These are phyloP conservation scores for Mortierella sp. DNA, from an alignment of 371 early-diverging fungal species.

Conservation along the genomic window DNA sequence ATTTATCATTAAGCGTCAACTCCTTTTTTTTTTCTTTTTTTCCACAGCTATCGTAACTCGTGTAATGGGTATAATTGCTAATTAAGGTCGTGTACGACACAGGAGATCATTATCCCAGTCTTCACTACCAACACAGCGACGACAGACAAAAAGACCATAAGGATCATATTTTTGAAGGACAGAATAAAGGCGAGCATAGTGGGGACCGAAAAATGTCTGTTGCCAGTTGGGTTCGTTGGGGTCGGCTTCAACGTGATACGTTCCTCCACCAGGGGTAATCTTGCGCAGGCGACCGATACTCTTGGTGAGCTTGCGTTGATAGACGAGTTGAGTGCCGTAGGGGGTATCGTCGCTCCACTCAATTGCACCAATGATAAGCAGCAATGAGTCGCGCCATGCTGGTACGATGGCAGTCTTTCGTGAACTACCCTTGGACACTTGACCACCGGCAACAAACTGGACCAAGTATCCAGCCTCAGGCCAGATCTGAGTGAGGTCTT, in stretches of 20 bases:
- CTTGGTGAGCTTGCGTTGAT: constrained; percentile 21
- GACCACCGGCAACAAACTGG: too few species aligned
- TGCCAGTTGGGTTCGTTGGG: constrained; percentile 60
- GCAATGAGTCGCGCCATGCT: too few species aligned
- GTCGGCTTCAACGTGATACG: constrained; percentile 62
- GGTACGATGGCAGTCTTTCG: too few species aligned
- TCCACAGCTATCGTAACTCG: too few species aligned
- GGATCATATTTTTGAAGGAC: constrained; percentile 65
- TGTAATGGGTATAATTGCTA: too few species aligned
- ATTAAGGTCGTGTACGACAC: too few species aligned
- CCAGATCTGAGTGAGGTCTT: too few species aligned
- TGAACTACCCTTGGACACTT: too few species aligned
- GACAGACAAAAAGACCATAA: constrained; percentile 45
- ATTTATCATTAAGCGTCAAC: too few species aligned
- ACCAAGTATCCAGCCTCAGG: too few species aligned
- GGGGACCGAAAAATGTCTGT: constrained; percentile 60
- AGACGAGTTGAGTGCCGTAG: not conserved
- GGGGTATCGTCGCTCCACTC: constrained; percentile 43
- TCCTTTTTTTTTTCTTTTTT: too few species aligned
- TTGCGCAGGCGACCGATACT: constrained; percentile 24
- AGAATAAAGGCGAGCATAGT: constrained; percentile 55
- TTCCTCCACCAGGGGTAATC: constrained; percentile 46
- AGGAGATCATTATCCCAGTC: constrained; percentile 33
- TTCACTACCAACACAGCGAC: constrained; percentile 44
- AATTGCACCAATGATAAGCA: too few species aligned